Evolutionary conservation across 495 filamentous ascomycete genomes (phyloP), one percentile per base, ranked within the genome.

Genomic region (Neurospora terricola): DNA sequence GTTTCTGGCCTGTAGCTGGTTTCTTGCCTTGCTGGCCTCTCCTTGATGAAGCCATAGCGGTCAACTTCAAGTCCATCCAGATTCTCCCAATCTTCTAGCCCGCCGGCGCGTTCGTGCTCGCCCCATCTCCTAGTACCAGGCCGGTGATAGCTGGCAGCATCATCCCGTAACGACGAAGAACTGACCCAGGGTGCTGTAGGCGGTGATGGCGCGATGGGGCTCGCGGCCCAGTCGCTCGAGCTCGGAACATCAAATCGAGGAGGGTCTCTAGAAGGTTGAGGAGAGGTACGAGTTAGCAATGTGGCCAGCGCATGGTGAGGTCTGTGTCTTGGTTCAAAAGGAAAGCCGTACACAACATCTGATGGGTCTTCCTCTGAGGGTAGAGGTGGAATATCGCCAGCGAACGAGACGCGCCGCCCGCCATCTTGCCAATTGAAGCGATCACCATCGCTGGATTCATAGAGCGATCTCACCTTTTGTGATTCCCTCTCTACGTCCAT

Each of bases 61-160:
- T 99, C 96, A 54, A 98, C 92, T 79, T 97, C 92, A 45, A 84
- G 87, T n/a, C 88, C 91, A n/a, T 91, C 86, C 12, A 99, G 83
- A 80, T 97, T 91, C 76, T 95, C 91, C 96, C 96, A 99, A 77
- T 97, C 94, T 78, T 99, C 96, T 48, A 96, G 89, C 0, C 95
- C 95, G 18, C 94, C 94, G 16, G 94, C 93, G 16, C 90, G 81
- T 81, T 87, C 84, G 43, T 82, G 78, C 34, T 76, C 79, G 62
- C 69, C 75, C 69, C 78, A 81, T 80, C 80, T 77, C 74, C 83
- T 80, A 39, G 83, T 8, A 66, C 54, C 54, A 66, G 54, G 54
- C 27, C 27, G 54, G 27, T 34, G 27, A 36, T 66, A 66, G 54
- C 54, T 66, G 27, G 54, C 54, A 14, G 54, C 54, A 66, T 66